Evolutionary conservation across 352 stramenopile species (phyloP), one percentile per base, ranked within the genome.

Genomic region (Globisporangium carolinianum): DNA sequence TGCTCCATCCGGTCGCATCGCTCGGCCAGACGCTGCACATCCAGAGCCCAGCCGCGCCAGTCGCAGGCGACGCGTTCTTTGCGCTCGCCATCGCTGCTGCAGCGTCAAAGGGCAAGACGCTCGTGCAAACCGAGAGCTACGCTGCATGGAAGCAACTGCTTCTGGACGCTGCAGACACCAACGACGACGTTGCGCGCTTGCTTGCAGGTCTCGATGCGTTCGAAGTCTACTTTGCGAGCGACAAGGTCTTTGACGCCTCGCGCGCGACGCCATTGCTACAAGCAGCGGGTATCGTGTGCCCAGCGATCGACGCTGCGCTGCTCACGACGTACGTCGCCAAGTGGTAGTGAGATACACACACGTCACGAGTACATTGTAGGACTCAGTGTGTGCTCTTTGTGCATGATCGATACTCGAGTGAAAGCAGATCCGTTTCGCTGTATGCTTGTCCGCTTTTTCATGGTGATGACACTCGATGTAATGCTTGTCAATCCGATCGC

Each of bases 1-100:
- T 69, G 36, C 57, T 82, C 24, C 73, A 71, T 53, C 79, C 81
- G 5, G 71, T 68, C 24, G 72, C 79, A 24, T 65, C 75, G 18
- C 64, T 91, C 1, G 81, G 81, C 6, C 73, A 86, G 63, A 86
- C 80, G 54, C 68, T 91, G 52, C 80, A 89, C 67, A 87, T 91
- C 54, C 80, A 91, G 62, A 91, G 87, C 67, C 63, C 73, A 0
- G 61, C 63, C 9, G 61, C 58, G 1, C 72, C 78, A 0, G 60
- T 85, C 12, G 55, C 65, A 37, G 79, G 78, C 11, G 68, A 79
- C 41, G 57, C 47, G 12, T 91, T 91, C 65, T 75, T 88, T 41
- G 41, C 62, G 18, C 62, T 75, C 39, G 77, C 84, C 51, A 46
- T 47, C 38, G 41, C 11, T 10, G 58, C 63, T 47, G 43, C 49